Conservation (phyloP, 2,329 filamentous ascomycete genomes). For the Ambrosiella xylebori region DNA sequence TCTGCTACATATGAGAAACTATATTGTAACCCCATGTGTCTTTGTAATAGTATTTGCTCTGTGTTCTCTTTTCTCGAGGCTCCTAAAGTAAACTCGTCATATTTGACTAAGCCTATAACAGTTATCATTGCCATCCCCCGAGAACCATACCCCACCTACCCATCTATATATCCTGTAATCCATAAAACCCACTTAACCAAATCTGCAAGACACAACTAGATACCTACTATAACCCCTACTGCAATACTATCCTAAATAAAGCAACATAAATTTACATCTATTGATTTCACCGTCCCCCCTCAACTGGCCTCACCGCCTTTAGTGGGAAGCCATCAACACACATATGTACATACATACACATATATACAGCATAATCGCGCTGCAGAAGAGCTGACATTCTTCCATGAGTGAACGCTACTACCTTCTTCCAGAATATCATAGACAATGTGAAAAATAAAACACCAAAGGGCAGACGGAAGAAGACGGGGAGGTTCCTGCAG, state of each 20-base stretch:
- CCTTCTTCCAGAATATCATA: too few species aligned
- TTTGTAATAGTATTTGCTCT: too few species aligned
- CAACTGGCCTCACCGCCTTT: background rate
- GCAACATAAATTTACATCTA: too few species aligned
- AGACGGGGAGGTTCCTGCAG: background rate
- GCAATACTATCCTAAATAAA: too few species aligned
- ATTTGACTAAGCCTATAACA: background rate
- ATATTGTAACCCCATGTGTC: background rate
- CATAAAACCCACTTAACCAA: background rate
- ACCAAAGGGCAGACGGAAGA: background rate
- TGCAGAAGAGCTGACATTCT: background rate
- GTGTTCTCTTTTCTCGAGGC: background rate
- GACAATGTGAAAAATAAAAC: background rate
- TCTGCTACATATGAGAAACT: background rate
- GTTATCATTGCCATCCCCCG: too few species aligned
- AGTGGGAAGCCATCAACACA: background rate
- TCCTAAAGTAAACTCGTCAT: background rate
- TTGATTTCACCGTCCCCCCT: too few species aligned
- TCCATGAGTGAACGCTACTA: background rate
- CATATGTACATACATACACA: too few species aligned
- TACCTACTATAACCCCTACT: too few species aligned
- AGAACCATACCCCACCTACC: too few species aligned
- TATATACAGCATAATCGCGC: too few species aligned
- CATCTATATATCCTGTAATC: background rate
- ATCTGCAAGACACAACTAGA: background rate